Evolutionary conservation across 2,329 filamentous ascomycete genomes (phyloP).

Genomic region (Thermothelomyces thermophilus): DNA sequence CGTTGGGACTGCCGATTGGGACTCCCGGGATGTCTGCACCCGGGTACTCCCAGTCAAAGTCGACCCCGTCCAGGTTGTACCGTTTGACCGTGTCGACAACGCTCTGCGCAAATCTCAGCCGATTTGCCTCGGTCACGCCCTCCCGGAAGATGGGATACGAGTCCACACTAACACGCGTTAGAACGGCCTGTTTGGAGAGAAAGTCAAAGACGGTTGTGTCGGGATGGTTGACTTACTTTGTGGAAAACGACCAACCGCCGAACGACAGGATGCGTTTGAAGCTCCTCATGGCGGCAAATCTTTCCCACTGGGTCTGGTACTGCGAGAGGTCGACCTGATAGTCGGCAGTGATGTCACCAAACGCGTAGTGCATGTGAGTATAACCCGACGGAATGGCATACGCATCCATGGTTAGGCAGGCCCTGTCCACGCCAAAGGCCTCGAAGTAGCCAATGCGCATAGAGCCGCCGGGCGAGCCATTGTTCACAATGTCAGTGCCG

Average conservation of each 20-base stretch:
- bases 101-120: constrained; percentile 30
- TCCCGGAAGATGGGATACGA: constrained; percentile 16
- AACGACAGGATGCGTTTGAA: constrained; percentile 21
- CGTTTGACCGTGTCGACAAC: constrained; percentile 35
- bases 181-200: too few relatives aligned
- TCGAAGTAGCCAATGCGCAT: constrained; percentile 20
- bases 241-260: constrained; percentile 22
- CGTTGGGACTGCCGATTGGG: too few relatives aligned
- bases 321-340: constrained; percentile 7
- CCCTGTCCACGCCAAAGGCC: constrained; percentile 12
- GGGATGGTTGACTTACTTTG: too few relatives aligned
- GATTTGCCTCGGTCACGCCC: constrained; percentile 2
- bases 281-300: too few relatives aligned
- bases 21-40: too few relatives aligned
- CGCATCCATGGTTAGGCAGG: constrained; percentile 14
- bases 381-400: constrained; percentile 1
- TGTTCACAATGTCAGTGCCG: constrained; percentile 31
- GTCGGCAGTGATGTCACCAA: constrained; percentile 20
- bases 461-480: not conserved
- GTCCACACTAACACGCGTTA: too few relatives aligned
- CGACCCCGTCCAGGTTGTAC: constrained; percentile 35
- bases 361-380: constrained; percentile 29
- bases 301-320: too few relatives aligned
- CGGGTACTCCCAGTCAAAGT: constrained; percentile 36
- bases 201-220: too few relatives aligned